Evolutionary conservation across 1,284 basidiomycete species (phyloP), one percentile per base, ranked within the genome.

Genomic region (Fomitopsis palustris): DNA sequence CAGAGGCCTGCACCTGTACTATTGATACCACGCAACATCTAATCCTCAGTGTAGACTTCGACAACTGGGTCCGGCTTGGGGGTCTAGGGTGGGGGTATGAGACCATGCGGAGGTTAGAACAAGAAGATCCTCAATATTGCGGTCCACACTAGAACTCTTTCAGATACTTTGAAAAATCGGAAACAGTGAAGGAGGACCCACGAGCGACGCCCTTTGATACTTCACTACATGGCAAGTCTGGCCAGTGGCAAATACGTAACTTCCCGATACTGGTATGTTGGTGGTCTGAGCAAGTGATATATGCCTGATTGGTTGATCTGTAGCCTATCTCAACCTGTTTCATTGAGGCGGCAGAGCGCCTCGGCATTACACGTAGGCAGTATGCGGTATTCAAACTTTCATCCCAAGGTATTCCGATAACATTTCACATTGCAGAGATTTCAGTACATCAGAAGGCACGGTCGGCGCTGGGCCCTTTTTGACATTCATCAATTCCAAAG

Each of bases 21-120:
- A 9, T 3, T n/a, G n/a, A 7, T 23, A 14, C 3, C 6, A 17
- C 3, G 17, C 17, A 14, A n/a, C 10, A 47, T 5, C 43, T 55
- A 17, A 54, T 1, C 4, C 21, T 3, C 14, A 33, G 17, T 17
- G 10, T 64, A 64, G 78, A 80, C 58, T 80, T 77, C 54, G 73
- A 77, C 49, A 64, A 68, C 10, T 80, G 78, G 78, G 77, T 67
- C 10, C 42, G 62, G 7, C 61, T 64, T 0, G 76, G 76, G 14
- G 75, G 73, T 0, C 65, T 59, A 4, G 77, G 75, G 2, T 80
- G 77, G 78, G 63, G 64, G 1, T 76, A 72, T 52, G 58, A 66
- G 1, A 67, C 70, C 17, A 62, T 78, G 54, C 63, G 67, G 37
- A 71, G 68, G 64, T 77, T 57, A 53, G 71, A 56, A n/a, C n/a